Evolutionary conservation across 257 asterid species (phyloP), one percentile per base, ranked within the genome.

Genomic region (Solanum chiquidenum): DNA sequence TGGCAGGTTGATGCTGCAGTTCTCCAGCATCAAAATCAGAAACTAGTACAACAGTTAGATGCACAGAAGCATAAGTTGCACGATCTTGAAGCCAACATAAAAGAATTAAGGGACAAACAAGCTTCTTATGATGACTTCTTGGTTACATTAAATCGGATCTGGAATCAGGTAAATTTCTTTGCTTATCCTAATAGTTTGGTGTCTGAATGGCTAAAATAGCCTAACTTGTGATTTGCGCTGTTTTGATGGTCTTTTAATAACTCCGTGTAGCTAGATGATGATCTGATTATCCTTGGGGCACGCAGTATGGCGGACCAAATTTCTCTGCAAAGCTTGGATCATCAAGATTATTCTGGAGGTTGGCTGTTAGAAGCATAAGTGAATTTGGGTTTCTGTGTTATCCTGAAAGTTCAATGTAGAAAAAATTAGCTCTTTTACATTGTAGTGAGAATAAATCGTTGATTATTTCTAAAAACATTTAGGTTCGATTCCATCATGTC

Each of bases 11-110:
- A 97, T 94, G 95, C 98, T 85, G 94, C 98, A 86, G 92, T 91
- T 92, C 99, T 97, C 90, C 99, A 97, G 91, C 91, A 94, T 93
- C 98, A 97, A 92, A 97, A 97, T 92, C 99, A 97, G 91, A 96
- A 91, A 88, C 96, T 97, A 89, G 98, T 97, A 72, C 98, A 95
- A 86, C 99, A 95, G 88, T 88, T 95, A 88, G 99, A 97, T 88
- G 92, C 90, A 42, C 98, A 94, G 92, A 97, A 95, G 91, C 96
- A 97, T 86, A 94, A 93, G 90, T 88, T 94, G 89, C 95, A 91
- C 72, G 95, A 91, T 80, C 99, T 97, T 89, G 99, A 95, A 91
- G 91, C 91, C 89, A 93, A 93, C 88, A 90, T 95, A 72, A 91
- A 91, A 88, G 97, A 94, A 85, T 88, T 95, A 83, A 91, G 91